phyloP scores from a whole-genome alignment of 192 early-diverging fungal genomes.

The Coemansia sp. region DNA sequence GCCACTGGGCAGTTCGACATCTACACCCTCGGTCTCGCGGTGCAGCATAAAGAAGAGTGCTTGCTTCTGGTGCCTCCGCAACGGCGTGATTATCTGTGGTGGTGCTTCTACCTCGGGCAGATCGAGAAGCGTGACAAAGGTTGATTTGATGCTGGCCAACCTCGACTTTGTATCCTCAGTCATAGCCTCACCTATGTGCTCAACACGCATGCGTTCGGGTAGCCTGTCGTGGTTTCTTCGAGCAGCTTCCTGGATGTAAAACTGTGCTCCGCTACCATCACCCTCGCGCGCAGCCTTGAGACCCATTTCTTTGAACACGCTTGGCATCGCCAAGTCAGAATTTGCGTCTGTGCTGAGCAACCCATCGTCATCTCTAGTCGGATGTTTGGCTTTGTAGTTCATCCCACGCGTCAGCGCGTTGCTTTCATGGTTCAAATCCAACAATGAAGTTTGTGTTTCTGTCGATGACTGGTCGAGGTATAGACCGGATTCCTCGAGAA shows the following conservation, averaged over 20 bases:
- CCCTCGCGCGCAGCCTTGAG: constrained; percentile 2
- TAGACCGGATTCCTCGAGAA: constrained; percentile 26
- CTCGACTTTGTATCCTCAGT: constrained; percentile 28
- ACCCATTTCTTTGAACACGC: constrained; percentile 33
- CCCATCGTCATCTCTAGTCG: constrained; percentile 19
- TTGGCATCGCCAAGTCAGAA: constrained; percentile 30
- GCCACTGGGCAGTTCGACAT: constrained; percentile 35
- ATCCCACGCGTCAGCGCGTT: constrained; percentile 34
- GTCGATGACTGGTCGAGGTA: constrained; percentile 38
- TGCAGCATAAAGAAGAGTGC: constrained; percentile 76
- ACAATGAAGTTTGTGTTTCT: constrained; percentile 23
- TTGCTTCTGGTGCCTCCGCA: constrained; percentile 81
- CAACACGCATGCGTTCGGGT: constrained; percentile 24
- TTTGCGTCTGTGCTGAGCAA: constrained; percentile 15
- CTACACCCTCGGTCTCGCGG: constrained; percentile 66
- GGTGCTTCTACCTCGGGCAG: constrained; percentile 47
- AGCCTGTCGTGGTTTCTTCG: too few relatives aligned
- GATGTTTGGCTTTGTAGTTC: constrained; percentile 13
- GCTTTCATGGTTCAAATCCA: constrained; percentile 17
- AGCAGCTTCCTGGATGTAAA: constrained; percentile 4
- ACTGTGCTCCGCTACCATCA: neutral
- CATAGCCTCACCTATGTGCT: neutral
- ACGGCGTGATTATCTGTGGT: constrained; percentile 46
- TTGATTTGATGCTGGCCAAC: constrained; percentile 44
- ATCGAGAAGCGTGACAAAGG: constrained; percentile 49